These are phyloP conservation scores for Physcomitrium patens DNA, from an alignment of 225 moss, liverwort and hornwort genomes.

Conservation along the genomic window DNA sequence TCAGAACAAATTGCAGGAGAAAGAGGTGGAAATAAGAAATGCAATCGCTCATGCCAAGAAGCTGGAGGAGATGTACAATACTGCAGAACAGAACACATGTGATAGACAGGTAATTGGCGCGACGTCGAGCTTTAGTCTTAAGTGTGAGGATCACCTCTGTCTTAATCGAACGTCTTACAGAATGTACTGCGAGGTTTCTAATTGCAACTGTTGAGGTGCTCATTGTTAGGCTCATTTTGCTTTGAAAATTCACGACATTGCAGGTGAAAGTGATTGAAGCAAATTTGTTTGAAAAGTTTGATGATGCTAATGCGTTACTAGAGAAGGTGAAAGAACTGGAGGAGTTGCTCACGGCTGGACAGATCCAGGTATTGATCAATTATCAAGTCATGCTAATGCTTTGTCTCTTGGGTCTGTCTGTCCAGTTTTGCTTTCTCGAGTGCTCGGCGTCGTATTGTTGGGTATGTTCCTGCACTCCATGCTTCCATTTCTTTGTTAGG, in stretches of 20 bases:
- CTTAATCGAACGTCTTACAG: neutral
- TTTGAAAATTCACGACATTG: conserved; percentile 34
- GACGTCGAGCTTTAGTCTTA: neutral
- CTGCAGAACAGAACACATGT: conserved; percentile 42
- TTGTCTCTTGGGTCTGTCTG: conserved; percentile 25
- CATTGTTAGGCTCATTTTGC: conserved; percentile 32
- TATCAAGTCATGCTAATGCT: conserved; percentile 34
- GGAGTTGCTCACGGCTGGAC: conserved; percentile 51
- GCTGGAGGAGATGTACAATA: conserved; percentile 45
- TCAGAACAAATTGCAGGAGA: conserved; percentile 39
- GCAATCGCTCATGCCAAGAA: conserved; percentile 43
- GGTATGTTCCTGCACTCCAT: conserved; percentile 37
- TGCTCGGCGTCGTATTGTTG: conserved; percentile 31
- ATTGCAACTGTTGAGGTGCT: neutral
- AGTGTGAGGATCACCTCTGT: no score
- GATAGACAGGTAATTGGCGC: conserved; percentile 38
- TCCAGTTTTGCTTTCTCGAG: conserved; percentile 38
- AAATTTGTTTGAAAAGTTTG: conserved; percentile 41
- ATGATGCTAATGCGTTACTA: conserved; percentile 55
- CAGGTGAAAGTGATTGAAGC: conserved; percentile 54
- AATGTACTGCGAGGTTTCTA: conserved; percentile 6
- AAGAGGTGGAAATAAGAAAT: conserved; percentile 39
- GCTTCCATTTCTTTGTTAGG: conserved; percentile 15
- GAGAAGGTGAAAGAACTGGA: conserved; percentile 52
- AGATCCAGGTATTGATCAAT: conserved; percentile 43